Conservation (phyloP, 1,139 yeast species). For the Magnusiomyces paraingens region DNA sequence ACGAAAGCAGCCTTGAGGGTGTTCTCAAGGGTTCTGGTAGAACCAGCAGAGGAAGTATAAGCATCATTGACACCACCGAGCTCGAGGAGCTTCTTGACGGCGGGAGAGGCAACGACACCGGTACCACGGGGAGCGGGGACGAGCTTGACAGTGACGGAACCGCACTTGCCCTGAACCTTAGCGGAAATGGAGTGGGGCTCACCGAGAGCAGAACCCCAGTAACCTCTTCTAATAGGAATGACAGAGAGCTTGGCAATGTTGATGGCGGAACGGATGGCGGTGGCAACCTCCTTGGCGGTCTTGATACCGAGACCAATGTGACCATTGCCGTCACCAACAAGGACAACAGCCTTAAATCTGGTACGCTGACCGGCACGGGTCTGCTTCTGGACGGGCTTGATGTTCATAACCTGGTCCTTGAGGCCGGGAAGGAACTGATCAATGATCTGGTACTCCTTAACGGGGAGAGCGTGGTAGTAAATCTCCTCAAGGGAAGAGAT, state of each 20-base stretch:
- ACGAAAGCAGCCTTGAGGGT: conserved; percentile 99
- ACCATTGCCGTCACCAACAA: conserved; percentile 99
- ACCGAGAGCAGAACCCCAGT: conserved; percentile 99
- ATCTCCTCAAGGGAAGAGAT: conserved; percentile 94
- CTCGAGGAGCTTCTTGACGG: conserved; percentile 97
- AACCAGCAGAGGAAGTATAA: conserved; percentile 97
- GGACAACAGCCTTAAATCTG: conserved; percentile 99
- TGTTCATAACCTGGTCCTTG: conserved; percentile 99
- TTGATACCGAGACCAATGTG: conserved; percentile 99
- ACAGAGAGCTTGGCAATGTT: conserved; percentile 97
- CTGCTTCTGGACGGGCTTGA: conserved; percentile 99
- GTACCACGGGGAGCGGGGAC: conserved; percentile 99
- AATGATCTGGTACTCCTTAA: conserved; percentile 98
- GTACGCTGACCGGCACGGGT: conserved; percentile 99
- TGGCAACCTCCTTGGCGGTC: conserved; percentile 99
- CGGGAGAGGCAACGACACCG: conserved; percentile 99
- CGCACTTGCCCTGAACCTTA: conserved; percentile 99
- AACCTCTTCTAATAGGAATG: conserved; percentile 99
- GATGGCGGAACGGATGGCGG: conserved; percentile 99
- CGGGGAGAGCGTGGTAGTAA: conserved; percentile 98
- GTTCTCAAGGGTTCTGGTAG: conserved; percentile 99
- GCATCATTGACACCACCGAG: conserved; percentile 99
- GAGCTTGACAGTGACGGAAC: conserved; percentile 96
- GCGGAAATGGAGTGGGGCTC: conserved; percentile 98
- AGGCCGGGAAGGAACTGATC: conserved; percentile 94